Base-by-base conservation (phyloP, 2,329 filamentous ascomycete species). In the Trichoderma asperellum region DNA sequence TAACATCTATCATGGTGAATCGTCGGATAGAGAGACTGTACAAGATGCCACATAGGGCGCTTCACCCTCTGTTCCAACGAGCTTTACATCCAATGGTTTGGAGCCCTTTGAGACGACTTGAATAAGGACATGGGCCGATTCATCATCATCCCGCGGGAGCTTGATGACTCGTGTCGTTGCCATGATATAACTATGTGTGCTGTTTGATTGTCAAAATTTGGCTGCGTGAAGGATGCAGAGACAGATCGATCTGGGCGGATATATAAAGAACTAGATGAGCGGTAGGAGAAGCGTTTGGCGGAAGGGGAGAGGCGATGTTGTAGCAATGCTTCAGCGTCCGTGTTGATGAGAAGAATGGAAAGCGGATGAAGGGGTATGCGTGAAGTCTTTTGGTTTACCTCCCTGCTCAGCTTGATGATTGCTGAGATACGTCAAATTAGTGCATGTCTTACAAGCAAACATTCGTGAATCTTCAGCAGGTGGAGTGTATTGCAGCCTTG, bases 1-100 rank as follows among this genome's bases (percentile, higher is more conserved):
- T 37, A 71, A 21, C 29, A 60, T 21, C 11, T 32, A 56, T 21
- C 2, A 1, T 8, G 32, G 27, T 4, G 16, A 12, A 2, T 29
- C 11, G n/a, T 1, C 32, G 21, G 4, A 55, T 37, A 37, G n/a
- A 11, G 18, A 29, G 7, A 29, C 57, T 87, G 84, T 82, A 90
- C 89, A 79, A 71, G 83, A 83, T 68, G 83, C 79, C 53, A 84
- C 81, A 78, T 89, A 92, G 7, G 88, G 85, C 59, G 83, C 84
- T 68, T 86, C 84, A 67, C 88, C 87, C 74, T 94, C 91, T 35
- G 91, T 93, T 40, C 86, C 91, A 40, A 90, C 83, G 35, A 94
- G 78, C 76, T 88, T 89, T 58, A 92, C 78, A 77, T 93, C 89
- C 35, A 93, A 80, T 1, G 85, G 83, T 69, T 83, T 83, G 43